Percentiles rank a stretch among this genome's conserved stretches.
These are phyloP conservation scores for Cystobasidium onofrii DNA, from an alignment of 768 basidiomycete species.

Conservation along the genomic window DNA sequence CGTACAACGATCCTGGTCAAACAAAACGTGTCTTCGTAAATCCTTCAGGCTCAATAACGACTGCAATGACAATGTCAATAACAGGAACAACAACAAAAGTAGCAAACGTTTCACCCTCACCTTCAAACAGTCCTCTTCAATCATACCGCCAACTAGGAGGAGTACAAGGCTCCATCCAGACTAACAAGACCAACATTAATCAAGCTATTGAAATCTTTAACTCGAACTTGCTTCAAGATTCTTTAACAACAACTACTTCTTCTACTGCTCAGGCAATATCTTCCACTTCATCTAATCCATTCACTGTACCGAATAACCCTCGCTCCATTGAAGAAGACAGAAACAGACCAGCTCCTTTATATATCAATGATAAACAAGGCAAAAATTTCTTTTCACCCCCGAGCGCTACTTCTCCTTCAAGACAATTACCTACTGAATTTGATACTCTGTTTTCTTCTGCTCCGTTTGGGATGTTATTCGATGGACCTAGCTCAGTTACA, in stretches of 20 bases:
- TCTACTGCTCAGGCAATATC: too few species aligned
- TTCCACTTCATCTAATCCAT: neutral
- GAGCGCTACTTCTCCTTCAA: neutral
- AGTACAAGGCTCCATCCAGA: neutral
- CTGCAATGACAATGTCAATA: neutral
- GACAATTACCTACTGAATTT: neutral
- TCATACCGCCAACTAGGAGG: neutral
- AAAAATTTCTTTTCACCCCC: neutral
- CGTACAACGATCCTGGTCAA: neutral
- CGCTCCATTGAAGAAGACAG: neutral
- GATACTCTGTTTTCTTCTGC: neutral
- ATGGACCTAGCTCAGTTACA: neutral
- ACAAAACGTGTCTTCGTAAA: constrained; percentile 8
- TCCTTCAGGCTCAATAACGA: neutral
- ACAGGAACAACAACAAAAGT: neutral
- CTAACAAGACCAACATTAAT: neutral
- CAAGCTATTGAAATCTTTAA: neutral
- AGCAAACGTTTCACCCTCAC: too few species aligned
- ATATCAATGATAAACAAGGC: neutral
- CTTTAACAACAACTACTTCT: neutral
- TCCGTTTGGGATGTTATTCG: constrained; percentile 8
- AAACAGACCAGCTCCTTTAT: neutral
- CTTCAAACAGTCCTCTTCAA: neutral
- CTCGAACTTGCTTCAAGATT: neutral
- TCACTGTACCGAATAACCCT: neutral